Evolutionary conservation across 2,329 filamentous ascomycete species (phyloP).

Genomic region (Clarireedia paspali): DNA sequence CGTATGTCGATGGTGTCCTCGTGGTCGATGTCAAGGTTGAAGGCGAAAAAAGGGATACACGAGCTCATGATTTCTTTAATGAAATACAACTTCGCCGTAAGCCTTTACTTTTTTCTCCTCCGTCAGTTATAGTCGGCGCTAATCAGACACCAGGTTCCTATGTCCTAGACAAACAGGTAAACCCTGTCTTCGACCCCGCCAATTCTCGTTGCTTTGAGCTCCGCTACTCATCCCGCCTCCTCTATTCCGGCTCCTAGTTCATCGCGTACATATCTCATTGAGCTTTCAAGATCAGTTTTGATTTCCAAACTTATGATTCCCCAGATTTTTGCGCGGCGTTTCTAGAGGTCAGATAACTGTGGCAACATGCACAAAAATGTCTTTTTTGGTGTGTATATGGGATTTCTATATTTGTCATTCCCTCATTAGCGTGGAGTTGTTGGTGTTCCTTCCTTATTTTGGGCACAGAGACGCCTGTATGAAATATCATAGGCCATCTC

Average conservation of each 20-base stretch:
- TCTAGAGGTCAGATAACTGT: not conserved
- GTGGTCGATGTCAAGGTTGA: constrained; percentile 25
- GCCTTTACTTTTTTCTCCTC: constrained; percentile 24
- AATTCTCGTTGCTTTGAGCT: constrained; percentile 44
- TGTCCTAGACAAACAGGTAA: constrained; percentile 27
- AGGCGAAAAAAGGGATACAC: constrained; percentile 38
- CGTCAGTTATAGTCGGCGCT: not conserved
- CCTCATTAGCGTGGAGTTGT: not conserved
- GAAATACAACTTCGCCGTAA: constrained; percentile 50
- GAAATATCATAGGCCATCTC: too few relatives aligned
- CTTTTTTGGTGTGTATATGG: constrained; percentile 1
- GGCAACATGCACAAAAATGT: not conserved
- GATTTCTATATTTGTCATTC: not conserved
- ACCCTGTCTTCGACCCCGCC: constrained; percentile 23
- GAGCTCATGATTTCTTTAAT: constrained; percentile 45
- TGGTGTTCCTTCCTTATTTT: not conserved
- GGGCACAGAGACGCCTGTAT: too few relatives aligned
- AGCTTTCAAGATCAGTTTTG: not conserved
- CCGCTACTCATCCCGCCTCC: constrained; percentile 41
- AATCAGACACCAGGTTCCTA: constrained; percentile 20
- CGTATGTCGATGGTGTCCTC: constrained; percentile 35
- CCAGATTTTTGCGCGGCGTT: constrained; percentile 1
- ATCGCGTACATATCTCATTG: too few relatives aligned
- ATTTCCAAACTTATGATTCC: not conserved
- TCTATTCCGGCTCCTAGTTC: constrained; percentile 27